Evolutionary conservation across 805 yeast species (phyloP), one percentile per base, ranked within the genome.

Genomic region (Sungouiella blattae): DNA sequence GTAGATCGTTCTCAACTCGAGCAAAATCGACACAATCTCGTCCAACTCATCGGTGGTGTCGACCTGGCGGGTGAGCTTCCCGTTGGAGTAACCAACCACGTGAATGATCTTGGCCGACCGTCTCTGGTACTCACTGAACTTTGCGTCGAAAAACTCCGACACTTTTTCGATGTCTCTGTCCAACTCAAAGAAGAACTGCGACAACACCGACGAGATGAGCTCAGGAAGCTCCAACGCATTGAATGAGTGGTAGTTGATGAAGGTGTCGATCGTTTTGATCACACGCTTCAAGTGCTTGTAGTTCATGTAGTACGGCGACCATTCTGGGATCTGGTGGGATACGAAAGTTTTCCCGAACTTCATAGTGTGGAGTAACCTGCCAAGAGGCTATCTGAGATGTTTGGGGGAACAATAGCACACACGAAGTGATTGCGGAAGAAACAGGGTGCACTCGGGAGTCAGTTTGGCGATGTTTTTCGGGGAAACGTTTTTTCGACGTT

Each of bases 301-400:
- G 62, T 87, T 84, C 71, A 91, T 75, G 53, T 91, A 91, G 50
- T 73, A 74, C 39, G 77, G 75, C 32, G 78, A 71, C 98, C 98
- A 91, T 61, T 88, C 96, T 3, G 97, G 97, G 38, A 89, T 87
- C 67, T 88, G 95, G 61, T 91, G 95, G 31, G 84, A 70, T 21
- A 78, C 64, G 46, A 86, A 60, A 3, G 87, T 83, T 58, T 85
- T 86, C 18, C 91, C 94, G 57, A 85, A 86, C 69, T 83, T 83
- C 91, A 83, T 83, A 27, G 17, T 16, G n/a, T n/a, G n/a, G n/a
- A n/a, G n/a, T n/a, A n/a, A n/a, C n/a, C n/a, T n/a, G n/a, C n/a
- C n/a, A n/a, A n/a, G n/a, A n/a, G n/a, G n/a, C n/a, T n/a, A n/a
- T n/a, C n/a, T n/a, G n/a, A n/a, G n/a, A n/a, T n/a, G n/a, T n/a